A percentile compares a stretch with the other conserved stretches of the same genome.
Evolutionary conservation across 1,284 basidiomycete species (phyloP).

Genomic region (Malassezia brasiliensis): DNA sequence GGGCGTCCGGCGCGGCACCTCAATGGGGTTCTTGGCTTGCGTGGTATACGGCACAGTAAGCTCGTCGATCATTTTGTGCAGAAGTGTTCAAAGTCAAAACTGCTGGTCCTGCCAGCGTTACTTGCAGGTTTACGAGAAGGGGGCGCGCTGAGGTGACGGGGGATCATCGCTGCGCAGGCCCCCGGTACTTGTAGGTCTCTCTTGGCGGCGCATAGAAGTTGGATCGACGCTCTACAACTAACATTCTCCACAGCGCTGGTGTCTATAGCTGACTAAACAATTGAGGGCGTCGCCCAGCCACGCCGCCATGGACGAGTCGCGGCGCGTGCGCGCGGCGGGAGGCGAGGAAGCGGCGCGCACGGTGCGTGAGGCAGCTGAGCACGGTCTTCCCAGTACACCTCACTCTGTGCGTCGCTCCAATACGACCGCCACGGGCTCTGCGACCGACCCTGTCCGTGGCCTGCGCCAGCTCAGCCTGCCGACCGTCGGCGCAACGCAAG

Average conservation of each 20-base stretch:
- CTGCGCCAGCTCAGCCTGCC: slow-evolving; percentile 35
- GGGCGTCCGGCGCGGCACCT: slow-evolving; percentile 2
- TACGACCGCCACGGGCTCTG: background rate
- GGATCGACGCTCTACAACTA: background rate
- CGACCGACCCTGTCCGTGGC: slow-evolving; percentile 12
- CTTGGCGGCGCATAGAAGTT: background rate
- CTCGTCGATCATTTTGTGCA: background rate
- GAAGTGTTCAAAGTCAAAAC: background rate
- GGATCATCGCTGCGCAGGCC: background rate
- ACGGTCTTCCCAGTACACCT: too few species aligned
- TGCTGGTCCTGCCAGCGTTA: background rate
- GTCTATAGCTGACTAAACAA: slow-evolving; percentile 1
- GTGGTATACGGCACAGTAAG: background rate
- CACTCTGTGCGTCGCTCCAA: background rate
- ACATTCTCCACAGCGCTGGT: slow-evolving; percentile 2
- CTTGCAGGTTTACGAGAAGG: background rate
- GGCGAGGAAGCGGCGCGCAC: background rate
- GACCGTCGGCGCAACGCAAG: slow-evolving; percentile 32
- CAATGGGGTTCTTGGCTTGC: background rate
- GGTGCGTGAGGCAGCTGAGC: background rate
- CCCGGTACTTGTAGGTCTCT: background rate
- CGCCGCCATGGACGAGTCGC: background rate
- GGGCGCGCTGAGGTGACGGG: background rate
- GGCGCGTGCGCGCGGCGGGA: background rate
- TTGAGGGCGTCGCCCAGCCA: background rate